Evolutionary conservation across 805 yeast species (phyloP), one percentile per base, ranked within the genome.

Genomic region (Pichia pseudocactophila): DNA sequence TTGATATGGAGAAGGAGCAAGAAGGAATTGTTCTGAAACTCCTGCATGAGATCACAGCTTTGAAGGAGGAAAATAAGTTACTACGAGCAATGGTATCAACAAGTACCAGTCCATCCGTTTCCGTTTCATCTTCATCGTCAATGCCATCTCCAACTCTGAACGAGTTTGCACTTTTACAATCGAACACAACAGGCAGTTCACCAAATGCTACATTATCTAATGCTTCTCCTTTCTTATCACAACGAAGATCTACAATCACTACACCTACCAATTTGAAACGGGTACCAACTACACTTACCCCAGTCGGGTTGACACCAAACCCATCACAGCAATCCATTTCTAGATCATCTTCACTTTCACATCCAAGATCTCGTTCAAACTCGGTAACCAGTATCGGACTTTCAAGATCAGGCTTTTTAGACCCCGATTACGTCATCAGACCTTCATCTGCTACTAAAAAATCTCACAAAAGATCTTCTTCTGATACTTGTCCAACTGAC

Each of bases 1-100:
- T 77, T 53, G 55, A 69, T 30, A 74, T 82, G 78, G 89, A 82
- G 52, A 68, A 78, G 40, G 87, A 82, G 59, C 88, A 82, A 56
- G 89, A 82, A 53, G 85, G 83, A 2, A 78, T 80, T 19, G 88
- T 81, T 16, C 62, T 80, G 53, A 73, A 71, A 56, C 62, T 81
- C 34, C 80, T 79, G 76, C 70, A 73, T 41, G 86, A 81, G 54
- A 79, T 82, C 30, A 66, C 65, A 20, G 44, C 50, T 7, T 58
- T 81, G 46, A 73, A 71, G 49, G 75, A 73, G 15, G 85, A 79
- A 50, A 76, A 73, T 50, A 64, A 64, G 33, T 46, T 52, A 9
- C 58, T 74, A 37, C 65, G 58, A 51, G 58, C 56, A 16, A 62
- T 59, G 36, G 41, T 64, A 7, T 17, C 34, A 3, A 8, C 30